Percentiles rank a stretch among this genome's conserved stretches.
phyloP scores from a whole-genome alignment of 805 yeast species.

The Komagataella pastoris region DNA sequence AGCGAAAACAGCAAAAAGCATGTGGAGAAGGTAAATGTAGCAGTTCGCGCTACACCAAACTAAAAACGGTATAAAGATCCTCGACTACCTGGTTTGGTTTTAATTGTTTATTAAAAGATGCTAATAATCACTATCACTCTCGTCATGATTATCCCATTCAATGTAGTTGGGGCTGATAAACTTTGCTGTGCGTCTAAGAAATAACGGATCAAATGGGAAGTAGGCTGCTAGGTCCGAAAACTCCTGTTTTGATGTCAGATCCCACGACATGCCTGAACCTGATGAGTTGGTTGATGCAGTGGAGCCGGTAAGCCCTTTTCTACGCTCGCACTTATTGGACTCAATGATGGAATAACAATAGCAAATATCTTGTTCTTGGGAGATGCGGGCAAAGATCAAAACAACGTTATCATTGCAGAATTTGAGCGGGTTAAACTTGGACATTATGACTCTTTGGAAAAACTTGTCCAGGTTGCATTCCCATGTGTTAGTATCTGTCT shows the following conservation, averaged over 20 bases:
- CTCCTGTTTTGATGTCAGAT: constrained; percentile 53
- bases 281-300: background rate
- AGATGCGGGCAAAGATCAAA: constrained; percentile 81
- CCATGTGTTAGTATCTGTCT: constrained; percentile 37
- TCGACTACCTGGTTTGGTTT: background rate
- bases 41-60: background rate
- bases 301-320: constrained; percentile 27
- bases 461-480: constrained; percentile 73
- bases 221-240: constrained; percentile 86
- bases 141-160: constrained; percentile 76
- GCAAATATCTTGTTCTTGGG: constrained; percentile 81
- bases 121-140: constrained; percentile 14
- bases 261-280: background rate
- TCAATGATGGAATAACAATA: constrained; percentile 91
- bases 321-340: constrained; percentile 65
- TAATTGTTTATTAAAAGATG: background rate
- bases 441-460: constrained; percentile 72
- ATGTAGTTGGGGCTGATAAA: constrained; percentile 46
- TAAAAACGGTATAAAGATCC: background rate
- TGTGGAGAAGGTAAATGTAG: background rate
- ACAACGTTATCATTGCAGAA: constrained; percentile 92
- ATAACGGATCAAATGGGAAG: constrained; percentile 91
- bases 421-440: constrained; percentile 87
- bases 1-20: background rate
- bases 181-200: constrained; percentile 46